These are phyloP conservation scores for Hyphopichia wangnamkhiaoensis DNA, from an alignment of 1,139 yeast genomes.

Conservation along the genomic window DNA sequence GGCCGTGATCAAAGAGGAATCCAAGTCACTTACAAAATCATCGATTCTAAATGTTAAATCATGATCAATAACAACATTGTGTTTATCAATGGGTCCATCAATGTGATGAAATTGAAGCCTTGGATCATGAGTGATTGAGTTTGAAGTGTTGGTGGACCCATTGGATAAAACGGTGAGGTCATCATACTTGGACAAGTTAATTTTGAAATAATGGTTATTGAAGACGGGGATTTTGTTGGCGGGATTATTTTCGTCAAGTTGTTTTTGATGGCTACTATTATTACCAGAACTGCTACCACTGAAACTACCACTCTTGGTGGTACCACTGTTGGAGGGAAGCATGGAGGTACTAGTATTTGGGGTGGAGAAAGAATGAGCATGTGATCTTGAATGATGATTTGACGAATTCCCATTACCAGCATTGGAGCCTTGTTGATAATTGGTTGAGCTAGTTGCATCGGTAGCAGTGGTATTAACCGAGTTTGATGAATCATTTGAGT, in stretches of 20 bases:
- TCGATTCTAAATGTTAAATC: slow-evolving; percentile 42
- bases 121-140: slow-evolving; percentile 11
- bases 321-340: too few relatives aligned
- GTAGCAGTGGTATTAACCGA: slow-evolving; percentile 8
- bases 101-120: slow-evolving; percentile 15
- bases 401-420: too few relatives aligned
- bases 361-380: slow-evolving; percentile 1
- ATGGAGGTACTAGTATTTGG: too few relatives aligned
- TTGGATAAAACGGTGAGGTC: slow-evolving; percentile 21
- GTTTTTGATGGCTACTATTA: background rate
- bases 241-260: slow-evolving; percentile 15
- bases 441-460: slow-evolving; percentile 2
- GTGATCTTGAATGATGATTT: background rate
- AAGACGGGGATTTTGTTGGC: slow-evolving; percentile 34
- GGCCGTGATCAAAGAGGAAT: slow-evolving; percentile 22
- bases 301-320: too few relatives aligned
- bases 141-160: slow-evolving; percentile 3
- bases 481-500: slow-evolving; percentile 27
- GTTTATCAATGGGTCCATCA: slow-evolving; percentile 23
- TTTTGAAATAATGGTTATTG: slow-evolving; percentile 39
- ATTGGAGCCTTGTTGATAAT: background rate
- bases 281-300: background rate
- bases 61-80: slow-evolving; percentile 31
- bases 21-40: slow-evolving; percentile 38
- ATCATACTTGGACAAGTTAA: slow-evolving; percentile 39